Evolutionary conservation across 2,329 filamentous ascomycete genomes (phyloP).

Genomic region (Colletotrichum echinochloae): DNA sequence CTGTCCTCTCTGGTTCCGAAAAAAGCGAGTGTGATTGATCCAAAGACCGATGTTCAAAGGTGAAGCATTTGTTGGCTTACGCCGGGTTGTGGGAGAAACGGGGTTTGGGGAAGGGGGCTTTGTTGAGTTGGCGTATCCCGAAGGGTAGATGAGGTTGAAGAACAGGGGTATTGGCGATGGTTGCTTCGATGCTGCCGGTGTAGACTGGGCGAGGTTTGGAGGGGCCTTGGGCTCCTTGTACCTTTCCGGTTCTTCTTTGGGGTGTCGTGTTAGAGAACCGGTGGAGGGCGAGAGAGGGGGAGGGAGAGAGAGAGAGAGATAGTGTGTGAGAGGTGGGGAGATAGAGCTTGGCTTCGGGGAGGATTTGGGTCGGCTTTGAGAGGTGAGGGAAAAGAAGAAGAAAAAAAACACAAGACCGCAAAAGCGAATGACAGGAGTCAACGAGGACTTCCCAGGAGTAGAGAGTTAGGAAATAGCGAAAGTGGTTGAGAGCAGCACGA

Average conservation of each 20-base stretch:
- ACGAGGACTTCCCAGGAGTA: constrained; percentile 76
- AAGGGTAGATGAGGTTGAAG: constrained; percentile 18
- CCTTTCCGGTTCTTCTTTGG: constrained; percentile 30
- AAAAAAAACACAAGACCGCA: constrained; percentile 62
- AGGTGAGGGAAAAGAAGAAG: constrained; percentile 48
- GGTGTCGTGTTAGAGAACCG: constrained; percentile 35
- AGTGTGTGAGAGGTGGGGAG: constrained; percentile 40
- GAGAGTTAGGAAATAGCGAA: constrained; percentile 61
- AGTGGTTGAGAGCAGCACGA: constrained; percentile 49
- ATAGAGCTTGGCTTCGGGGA: constrained; percentile 42
- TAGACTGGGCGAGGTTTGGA: not conserved
- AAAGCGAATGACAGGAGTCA: constrained; percentile 82
- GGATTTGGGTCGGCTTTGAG: constrained; percentile 42
- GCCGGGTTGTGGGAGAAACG: constrained; percentile 9
- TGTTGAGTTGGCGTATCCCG: constrained; percentile 9
- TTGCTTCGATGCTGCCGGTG: constrained; percentile 14
- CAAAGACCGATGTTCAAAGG: constrained; percentile 30
- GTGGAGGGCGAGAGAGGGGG: constrained; percentile 42
- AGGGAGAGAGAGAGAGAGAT: constrained; percentile 37
- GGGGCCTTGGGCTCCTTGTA: not conserved
- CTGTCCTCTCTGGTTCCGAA: constrained; percentile 34
- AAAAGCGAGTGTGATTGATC: constrained; percentile 51
- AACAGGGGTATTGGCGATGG: constrained; percentile 24
- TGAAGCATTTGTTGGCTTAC: constrained; percentile 33
- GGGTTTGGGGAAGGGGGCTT: not conserved